Conservation (phyloP, 192 early-diverging fungal species). For the Lunasporangiospora selenospora region DNA sequence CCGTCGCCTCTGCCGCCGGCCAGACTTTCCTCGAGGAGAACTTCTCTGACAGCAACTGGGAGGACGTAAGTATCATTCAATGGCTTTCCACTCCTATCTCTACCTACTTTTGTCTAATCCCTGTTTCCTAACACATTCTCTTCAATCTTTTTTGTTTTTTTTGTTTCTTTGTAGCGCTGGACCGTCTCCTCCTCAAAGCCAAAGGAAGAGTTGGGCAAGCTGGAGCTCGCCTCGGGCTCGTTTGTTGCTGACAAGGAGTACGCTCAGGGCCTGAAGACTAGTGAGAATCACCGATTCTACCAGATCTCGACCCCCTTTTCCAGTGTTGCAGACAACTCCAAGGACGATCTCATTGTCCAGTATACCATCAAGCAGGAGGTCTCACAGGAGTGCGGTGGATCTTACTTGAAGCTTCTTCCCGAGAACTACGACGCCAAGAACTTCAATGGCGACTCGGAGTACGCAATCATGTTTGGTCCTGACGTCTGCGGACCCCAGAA, state of each 20-base stretch:
- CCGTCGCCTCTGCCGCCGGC: constrained; percentile 46
- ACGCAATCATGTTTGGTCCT: constrained; percentile 88
- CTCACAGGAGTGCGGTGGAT: constrained; percentile 91
- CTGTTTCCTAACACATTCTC: neutral
- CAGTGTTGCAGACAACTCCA: constrained; percentile 79
- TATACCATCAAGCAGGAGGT: constrained; percentile 94
- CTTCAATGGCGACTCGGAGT: constrained; percentile 86
- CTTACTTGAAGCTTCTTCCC: constrained; percentile 91
- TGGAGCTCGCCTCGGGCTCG: constrained; percentile 75
- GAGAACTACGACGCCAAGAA: constrained; percentile 75
- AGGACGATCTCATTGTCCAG: constrained; percentile 85
- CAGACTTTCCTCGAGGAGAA: constrained; percentile 84
- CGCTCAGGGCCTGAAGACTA: constrained; percentile 77
- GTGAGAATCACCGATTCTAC: constrained; percentile 87
- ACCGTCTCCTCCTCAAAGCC: constrained; percentile 64
- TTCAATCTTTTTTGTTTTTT: neutral
- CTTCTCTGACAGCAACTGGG: constrained; percentile 70
- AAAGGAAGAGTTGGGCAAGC: constrained; percentile 75
- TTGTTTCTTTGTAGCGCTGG: constrained; percentile 66
- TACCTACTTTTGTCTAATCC: neutral
- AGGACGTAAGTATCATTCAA: constrained; percentile 43
- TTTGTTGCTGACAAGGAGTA: constrained; percentile 76
- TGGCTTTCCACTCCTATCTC: neutral
- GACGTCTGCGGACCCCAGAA: constrained; percentile 93
- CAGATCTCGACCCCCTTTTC: constrained; percentile 79